Base-by-base conservation (phyloP, 2,329 filamentous ascomycete genomes). In the Venturia nashicola region DNA sequence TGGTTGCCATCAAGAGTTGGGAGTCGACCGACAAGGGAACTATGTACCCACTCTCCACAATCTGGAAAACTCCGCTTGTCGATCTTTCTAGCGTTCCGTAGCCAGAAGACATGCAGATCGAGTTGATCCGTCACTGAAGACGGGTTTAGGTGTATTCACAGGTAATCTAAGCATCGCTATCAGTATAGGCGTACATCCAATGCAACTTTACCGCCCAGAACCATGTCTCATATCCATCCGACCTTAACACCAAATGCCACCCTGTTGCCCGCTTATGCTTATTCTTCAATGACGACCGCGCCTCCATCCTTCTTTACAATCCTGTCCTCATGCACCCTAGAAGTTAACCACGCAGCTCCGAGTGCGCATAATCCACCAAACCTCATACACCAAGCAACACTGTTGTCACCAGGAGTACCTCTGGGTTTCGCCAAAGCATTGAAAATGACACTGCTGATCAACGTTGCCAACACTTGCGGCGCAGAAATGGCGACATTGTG, bases 401-500 rank as follows among this genome's bases (percentile, higher is more conserved):
- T 95, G 68, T 88, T 85, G 76, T 97, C 93, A 42, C 91, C 92
- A 0, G 90, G 88, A 5, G 82, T 84, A 5, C 91, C 92, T 67
- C 93, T 83, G 0, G 90, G 91, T 75, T 96, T 96, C 77, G 97
- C 92, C 70, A 93, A 83, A 48, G 87, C 78, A 71, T 85, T 87
- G 78, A 97, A 97, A 67, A 97, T 89, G 65, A 88, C 79, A 71
- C 88, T 91, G 65, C 90, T 93, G 32, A 89, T 85, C 36, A 97
- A 77, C 6, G 91, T 97, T 12, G 93, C 91, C 63, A 97, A 82
- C 66, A 97, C 92, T 73, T 97, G 93, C 1, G 93, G 93, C 5
- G 91, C 86, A 0, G 92, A 91, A 68, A 97, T 89, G 18, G 92
- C 88, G 77, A 97, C 93, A 74, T 97, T 97, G 79, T 97, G 93